Conservation (phyloP, 345 rosid genomes). For the Citrus cavaleriei region DNA sequence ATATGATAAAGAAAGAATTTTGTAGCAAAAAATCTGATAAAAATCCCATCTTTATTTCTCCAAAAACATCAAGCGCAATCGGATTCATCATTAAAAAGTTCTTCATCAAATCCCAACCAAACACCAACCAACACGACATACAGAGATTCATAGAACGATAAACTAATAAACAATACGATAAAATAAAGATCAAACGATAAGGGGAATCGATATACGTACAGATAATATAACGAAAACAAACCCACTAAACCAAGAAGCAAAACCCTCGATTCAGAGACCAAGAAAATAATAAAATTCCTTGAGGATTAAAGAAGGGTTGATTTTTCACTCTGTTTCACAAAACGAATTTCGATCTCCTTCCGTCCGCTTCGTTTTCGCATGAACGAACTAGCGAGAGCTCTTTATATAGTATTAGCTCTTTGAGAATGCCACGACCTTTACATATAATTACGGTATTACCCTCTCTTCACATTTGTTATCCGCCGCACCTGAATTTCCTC, state of each 20-base stretch:
- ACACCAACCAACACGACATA: neutral
- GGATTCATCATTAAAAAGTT: too few relatives aligned
- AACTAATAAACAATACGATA: neutral
- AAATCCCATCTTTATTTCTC: neutral
- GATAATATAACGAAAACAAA: neutral
- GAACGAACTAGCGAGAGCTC: neutral
- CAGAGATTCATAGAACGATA: neutral
- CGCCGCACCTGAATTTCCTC: slow-evolving; percentile 1
- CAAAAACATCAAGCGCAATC: neutral
- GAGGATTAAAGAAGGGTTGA: too few relatives aligned
- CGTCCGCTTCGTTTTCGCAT: accelerated
- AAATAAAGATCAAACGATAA: neutral
- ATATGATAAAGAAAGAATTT: too few relatives aligned
- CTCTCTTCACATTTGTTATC: neutral
- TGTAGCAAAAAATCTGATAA: neutral
- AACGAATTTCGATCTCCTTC: neutral
- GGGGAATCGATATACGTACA: neutral
- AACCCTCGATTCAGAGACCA: neutral
- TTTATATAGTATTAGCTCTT: neutral
- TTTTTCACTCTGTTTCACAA: neutral
- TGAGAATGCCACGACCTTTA: neutral
- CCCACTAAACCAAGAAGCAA: neutral
- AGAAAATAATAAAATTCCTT: neutral
- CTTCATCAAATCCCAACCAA: neutral
- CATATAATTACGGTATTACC: neutral